Evolutionary conservation across 2,329 filamentous ascomycete genomes (phyloP).

Genomic region (Parastagonospora nodorum): DNA sequence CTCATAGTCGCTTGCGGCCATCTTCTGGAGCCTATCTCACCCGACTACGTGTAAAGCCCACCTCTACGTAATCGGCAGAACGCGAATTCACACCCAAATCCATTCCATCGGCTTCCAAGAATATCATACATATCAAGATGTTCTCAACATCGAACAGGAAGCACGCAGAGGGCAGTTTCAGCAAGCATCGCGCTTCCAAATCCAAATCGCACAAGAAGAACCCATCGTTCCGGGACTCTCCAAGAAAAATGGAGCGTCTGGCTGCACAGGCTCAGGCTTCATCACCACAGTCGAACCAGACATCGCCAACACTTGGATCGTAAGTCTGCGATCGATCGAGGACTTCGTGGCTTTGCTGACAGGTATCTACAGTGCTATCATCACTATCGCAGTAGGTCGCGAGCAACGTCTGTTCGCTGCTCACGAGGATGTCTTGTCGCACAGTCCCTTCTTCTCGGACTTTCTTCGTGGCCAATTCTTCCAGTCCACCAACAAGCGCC

Average conservation of each 20-base stretch:
- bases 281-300: constrained; percentile 43
- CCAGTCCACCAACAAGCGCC: constrained; percentile 67
- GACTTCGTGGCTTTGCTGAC: constrained; percentile 18
- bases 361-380: constrained; percentile 58
- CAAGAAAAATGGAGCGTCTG: constrained; percentile 41
- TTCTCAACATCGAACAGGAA: constrained; percentile 43
- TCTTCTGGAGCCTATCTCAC: too few species aligned
- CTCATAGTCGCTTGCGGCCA: not conserved
- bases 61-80: not conserved
- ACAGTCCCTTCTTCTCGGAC: constrained; percentile 78
- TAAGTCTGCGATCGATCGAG: constrained; percentile 21
- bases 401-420: constrained; percentile 88
- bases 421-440: constrained; percentile 81
- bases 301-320: constrained; percentile 44
- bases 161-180: constrained; percentile 43
- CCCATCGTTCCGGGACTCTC: constrained; percentile 43
- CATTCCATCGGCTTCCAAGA: too few species aligned
- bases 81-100: too few species aligned
- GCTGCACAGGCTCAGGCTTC: constrained; percentile 40
- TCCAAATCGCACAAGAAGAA: constrained; percentile 46
- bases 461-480: constrained; percentile 68
- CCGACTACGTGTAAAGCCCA: not conserved
- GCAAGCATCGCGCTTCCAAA: constrained; percentile 47
- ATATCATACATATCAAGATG: constrained; percentile 28
- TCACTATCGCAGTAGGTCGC: constrained; percentile 79